Conservation (phyloP, 2,329 filamentous ascomycete species). For the Hymenoscyphus occultus region DNA sequence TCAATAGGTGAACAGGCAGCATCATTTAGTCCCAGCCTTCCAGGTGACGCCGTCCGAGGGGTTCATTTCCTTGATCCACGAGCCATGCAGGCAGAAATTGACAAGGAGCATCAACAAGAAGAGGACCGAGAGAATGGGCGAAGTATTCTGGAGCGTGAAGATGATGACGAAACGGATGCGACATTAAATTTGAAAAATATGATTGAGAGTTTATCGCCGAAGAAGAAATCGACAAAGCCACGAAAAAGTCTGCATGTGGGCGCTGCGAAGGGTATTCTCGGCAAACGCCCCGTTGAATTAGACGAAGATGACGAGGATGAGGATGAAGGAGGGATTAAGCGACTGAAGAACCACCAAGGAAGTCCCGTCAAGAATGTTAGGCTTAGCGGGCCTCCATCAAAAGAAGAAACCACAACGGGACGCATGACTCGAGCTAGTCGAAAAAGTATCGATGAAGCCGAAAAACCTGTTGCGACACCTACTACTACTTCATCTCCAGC, state of each 20-base stretch:
- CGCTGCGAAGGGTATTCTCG: slow-evolving; percentile 68
- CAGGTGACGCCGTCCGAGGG: slow-evolving; percentile 39
- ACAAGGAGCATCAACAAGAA: slow-evolving; percentile 59
- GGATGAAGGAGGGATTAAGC: slow-evolving; percentile 61
- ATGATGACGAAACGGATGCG: slow-evolving; percentile 55
- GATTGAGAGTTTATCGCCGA: slow-evolving; percentile 75
- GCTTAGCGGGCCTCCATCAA: slow-evolving; percentile 66
- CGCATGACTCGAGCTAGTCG: slow-evolving; percentile 51
- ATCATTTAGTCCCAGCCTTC: slow-evolving; percentile 56
- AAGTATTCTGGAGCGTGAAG: slow-evolving; percentile 53
- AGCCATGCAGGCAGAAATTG: slow-evolving; percentile 59
- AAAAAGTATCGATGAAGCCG: slow-evolving; percentile 45
- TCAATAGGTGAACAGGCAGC: slow-evolving; percentile 68
- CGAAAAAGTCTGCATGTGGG: slow-evolving; percentile 77
- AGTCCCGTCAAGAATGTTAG: slow-evolving; percentile 76
- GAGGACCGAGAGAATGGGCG: slow-evolving; percentile 58
- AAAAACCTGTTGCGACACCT: slow-evolving; percentile 40
- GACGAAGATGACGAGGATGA: slow-evolving; percentile 62
- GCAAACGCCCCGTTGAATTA: slow-evolving; percentile 70
- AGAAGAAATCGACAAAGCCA: slow-evolving; percentile 63
- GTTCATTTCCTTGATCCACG: slow-evolving; percentile 66
- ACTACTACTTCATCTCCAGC: slow-evolving; percentile 47
- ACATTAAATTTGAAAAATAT: slow-evolving; percentile 70
- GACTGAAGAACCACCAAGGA: slow-evolving; percentile 66
- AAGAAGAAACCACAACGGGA: slow-evolving; percentile 63